These are phyloP conservation scores for Puccinia triticina DNA, from an alignment of 1,284 basidiomycete genomes.

Conservation along the genomic window DNA sequence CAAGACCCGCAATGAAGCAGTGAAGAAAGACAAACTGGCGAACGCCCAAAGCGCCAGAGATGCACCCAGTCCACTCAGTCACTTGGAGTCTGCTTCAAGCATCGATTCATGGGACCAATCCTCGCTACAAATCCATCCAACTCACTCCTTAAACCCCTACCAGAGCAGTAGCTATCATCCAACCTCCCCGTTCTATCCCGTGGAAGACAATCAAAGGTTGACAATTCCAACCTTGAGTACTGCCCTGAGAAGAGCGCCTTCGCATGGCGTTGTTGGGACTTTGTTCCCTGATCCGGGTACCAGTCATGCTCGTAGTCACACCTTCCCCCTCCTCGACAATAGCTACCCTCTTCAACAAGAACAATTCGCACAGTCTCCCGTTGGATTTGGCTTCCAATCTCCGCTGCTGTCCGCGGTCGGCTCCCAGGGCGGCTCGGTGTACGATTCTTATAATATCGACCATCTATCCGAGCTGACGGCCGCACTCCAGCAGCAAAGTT, in stretches of 20 bases:
- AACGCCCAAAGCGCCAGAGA: conserved; percentile 17
- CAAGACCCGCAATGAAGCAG: conserved; percentile 40
- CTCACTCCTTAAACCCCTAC: conserved; percentile 12
- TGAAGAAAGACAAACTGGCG: conserved; percentile 43
- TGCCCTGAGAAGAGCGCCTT: conserved; percentile 22
- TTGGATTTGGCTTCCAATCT: not conserved
- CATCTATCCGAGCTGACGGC: conserved; percentile 11
- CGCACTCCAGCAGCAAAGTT: conserved; percentile 27
- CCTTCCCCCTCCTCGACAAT: conserved; percentile 25
- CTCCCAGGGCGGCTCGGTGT: not conserved
- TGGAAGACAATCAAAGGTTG: not conserved
- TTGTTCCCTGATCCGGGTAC: conserved; percentile 4
- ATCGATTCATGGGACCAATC: conserved; percentile 8
- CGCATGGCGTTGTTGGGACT: not conserved
- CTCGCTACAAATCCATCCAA: not conserved
- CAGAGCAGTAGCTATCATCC: not conserved
- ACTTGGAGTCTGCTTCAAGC: not conserved
- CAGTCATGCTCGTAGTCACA: conserved; percentile 28
- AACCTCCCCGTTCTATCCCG: not conserved
- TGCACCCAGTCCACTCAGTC: not conserved
- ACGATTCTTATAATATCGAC: conserved; percentile 11
- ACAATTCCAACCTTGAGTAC: conserved; percentile 5
- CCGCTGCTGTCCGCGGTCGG: not conserved
- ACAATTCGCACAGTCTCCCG: not conserved
- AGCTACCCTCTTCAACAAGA: conserved; percentile 3